Evolutionary conservation across 352 stramenopile species (phyloP).

Genomic region (Phytopythium oedochilum): DNA sequence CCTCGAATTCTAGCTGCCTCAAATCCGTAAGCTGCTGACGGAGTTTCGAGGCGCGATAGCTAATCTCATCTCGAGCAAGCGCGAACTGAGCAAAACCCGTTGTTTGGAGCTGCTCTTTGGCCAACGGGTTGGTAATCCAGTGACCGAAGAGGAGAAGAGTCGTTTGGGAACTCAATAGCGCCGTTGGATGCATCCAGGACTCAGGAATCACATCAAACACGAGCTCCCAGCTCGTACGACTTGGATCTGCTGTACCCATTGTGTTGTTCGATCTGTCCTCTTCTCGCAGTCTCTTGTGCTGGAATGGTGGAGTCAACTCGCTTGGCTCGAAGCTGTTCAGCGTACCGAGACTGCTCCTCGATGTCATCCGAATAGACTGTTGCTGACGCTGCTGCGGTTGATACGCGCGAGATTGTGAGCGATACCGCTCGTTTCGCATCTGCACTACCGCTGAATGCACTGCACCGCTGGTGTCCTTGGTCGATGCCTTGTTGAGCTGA

Average conservation of each 20-base stretch:
- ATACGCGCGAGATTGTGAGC: neutral
- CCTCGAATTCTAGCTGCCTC: conserved; percentile 21
- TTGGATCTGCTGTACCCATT: neutral
- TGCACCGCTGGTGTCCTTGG: neutral
- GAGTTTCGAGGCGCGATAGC: conserved; percentile 9
- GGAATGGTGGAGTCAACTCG: too few relatives aligned
- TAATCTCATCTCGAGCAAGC: neutral
- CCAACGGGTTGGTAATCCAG: neutral
- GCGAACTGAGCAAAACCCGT: neutral
- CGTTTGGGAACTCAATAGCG: neutral
- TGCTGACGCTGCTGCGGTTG: neutral
- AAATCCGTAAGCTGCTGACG: conserved; percentile 25
- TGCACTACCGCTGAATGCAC: neutral
- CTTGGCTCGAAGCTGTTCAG: neutral
- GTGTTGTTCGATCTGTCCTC: neutral
- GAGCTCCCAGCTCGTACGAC: conserved; percentile 12
- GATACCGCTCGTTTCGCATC: neutral
- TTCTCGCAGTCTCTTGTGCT: neutral
- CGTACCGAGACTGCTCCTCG: neutral
- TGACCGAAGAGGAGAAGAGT: conserved; percentile 2
- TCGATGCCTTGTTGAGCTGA: neutral
- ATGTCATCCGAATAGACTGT: neutral
- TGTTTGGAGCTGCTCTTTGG: neutral
- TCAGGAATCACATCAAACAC: conserved; percentile 24
- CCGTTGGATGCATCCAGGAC: neutral